A percentile compares a stretch with the other conserved stretches of the same genome.
phyloP scores from a whole-genome alignment of 2,329 filamentous ascomycete genomes.

The Coniochaeta hoffmannii region DNA sequence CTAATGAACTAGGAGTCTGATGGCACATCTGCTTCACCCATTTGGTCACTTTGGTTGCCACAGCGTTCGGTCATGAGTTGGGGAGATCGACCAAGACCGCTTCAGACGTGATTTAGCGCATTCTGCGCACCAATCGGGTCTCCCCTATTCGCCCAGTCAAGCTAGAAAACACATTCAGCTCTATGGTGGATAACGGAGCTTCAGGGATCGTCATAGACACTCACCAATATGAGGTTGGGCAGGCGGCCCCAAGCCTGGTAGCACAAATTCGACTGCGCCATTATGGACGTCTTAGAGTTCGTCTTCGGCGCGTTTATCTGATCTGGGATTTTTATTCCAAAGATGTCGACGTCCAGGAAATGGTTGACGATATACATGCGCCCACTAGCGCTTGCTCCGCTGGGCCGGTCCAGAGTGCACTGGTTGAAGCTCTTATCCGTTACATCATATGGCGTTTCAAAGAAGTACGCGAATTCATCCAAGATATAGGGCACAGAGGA shows the following conservation, averaged over 20 bases:
- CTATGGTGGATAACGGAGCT: background rate
- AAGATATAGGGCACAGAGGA: conserved; percentile 53
- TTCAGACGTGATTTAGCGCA: conserved; percentile 1
- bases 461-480: conserved; percentile 57
- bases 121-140: conserved; percentile 6
- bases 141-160: conserved; percentile 7
- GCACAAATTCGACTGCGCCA: conserved; percentile 31
- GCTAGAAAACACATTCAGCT: background rate
- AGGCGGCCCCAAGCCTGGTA: conserved; percentile 18
- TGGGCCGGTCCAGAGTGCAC: conserved; percentile 59
- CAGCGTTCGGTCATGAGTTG: no score
- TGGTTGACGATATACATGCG: conserved; percentile 53
- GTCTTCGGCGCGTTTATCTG: conserved; percentile 26
- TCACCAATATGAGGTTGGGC: conserved; percentile 26
- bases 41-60: no score
- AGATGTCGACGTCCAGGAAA: conserved; percentile 44
- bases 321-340: conserved; percentile 20
- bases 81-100: background rate
- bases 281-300: conserved; percentile 38
- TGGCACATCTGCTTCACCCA: background rate
- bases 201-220: no score
- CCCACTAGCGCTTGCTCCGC: conserved; percentile 25
- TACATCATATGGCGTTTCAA: conserved; percentile 66
- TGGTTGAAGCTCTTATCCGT: conserved; percentile 51
- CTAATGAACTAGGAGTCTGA: background rate